Base-by-base conservation (phyloP, 495 filamentous ascomycete genomes). In the Penicillium salamii region DNA sequence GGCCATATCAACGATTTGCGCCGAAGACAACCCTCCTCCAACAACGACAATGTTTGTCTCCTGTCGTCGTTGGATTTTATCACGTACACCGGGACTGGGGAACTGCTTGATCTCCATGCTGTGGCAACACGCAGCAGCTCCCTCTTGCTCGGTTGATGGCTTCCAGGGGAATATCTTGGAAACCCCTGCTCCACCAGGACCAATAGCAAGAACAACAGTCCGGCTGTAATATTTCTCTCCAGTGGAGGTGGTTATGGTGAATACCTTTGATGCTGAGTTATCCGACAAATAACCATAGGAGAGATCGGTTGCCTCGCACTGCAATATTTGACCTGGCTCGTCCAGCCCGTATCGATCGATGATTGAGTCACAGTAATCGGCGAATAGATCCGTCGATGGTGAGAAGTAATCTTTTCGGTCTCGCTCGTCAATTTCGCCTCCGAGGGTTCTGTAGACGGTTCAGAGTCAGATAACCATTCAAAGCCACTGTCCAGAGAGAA, bases 351-450 rank as follows among this genome's bases (percentile, higher is more conserved):
- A 85, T 5, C 81, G 74, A 5, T 70, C 54, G 12, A 73, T 65
- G 21, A 85, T 66, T 23, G 74, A 74, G 4, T 58, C 46, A 56
- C 83, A 86, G 55, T 82, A 81, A 31, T 78, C 78, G 18, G 67
- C 56, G 52, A 86, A 86, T 5, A 85, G 69, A 0, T 63, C 60
- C 0, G 75, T 77, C 3, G 75, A 80, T 0, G 82, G 84, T 0
- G 77, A 80, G 62, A 76, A 85, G 55, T 85, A 86, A 52, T 85
- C 82, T 54, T 83, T 82, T 9, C 82, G 72, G 46, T 86, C 81
- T 52, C 83, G 68, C 57, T 86, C 82, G 46, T 86, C 81, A 19
- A 87, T 77, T 33, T 78, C 72, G 3, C 65, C 61, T 12, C 66
- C 55, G 0, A 67, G 56, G 6, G 63, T 58, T 21, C 60, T 66